These are phyloP conservation scores for Boechera retrofracta DNA, from an alignment of 345 rosid genomes.

Conservation along the genomic window DNA sequence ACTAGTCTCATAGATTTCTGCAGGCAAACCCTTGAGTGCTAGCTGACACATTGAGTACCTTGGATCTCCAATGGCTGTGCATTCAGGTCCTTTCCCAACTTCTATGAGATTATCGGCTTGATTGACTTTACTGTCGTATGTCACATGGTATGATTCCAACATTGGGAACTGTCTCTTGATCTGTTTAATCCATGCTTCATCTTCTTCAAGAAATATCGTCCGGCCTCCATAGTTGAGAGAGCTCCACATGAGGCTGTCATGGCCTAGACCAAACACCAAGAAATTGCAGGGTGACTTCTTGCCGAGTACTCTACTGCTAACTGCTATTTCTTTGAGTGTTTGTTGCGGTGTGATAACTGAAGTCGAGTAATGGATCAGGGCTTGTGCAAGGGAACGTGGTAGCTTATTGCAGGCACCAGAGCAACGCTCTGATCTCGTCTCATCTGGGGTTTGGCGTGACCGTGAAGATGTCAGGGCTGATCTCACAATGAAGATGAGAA, in stretches of 20 bases:
- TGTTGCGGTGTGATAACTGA: conserved; percentile 89
- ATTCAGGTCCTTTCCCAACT: conserved; percentile 73
- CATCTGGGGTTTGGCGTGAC: conserved; percentile 18
- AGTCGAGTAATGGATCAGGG: conserved; percentile 80
- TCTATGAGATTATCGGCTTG: conserved; percentile 73
- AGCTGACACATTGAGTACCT: conserved; percentile 78
- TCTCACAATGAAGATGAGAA: conserved; percentile 62
- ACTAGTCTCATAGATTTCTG: conserved; percentile 65
- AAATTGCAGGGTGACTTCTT: conserved; percentile 88
- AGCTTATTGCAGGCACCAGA: conserved; percentile 56
- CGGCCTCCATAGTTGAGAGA: conserved; percentile 87
- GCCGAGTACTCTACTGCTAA: conserved; percentile 60
- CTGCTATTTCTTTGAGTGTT: conserved; percentile 71
- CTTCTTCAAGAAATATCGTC: conserved; percentile 88
- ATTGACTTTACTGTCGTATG: conserved; percentile 75
- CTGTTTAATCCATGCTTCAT: conserved; percentile 81
- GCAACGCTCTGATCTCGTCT: conserved; percentile 18
- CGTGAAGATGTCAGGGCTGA: conserved; percentile 62
- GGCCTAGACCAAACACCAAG: conserved; percentile 90
- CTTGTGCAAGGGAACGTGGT: conserved; percentile 66
- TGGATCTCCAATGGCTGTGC: conserved; percentile 69
- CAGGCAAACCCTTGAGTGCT: conserved; percentile 80
- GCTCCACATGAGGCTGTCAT: conserved; percentile 93
- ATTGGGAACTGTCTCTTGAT: conserved; percentile 65
- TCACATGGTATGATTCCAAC: conserved; percentile 76